These are phyloP conservation scores for Fusarium chaquense DNA, from an alignment of 2,329 filamentous ascomycete genomes.

Conservation along the genomic window DNA sequence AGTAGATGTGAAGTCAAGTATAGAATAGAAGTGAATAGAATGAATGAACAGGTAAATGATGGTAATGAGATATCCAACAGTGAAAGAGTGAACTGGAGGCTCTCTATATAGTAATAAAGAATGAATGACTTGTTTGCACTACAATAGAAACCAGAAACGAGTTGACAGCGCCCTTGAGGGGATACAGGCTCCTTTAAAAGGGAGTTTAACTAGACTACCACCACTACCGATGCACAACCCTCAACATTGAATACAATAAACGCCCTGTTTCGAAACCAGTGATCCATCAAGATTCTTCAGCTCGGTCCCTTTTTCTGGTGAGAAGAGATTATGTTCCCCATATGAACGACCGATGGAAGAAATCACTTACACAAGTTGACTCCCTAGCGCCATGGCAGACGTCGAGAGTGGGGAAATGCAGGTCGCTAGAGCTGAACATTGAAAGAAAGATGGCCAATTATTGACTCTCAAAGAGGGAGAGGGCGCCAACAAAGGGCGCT, in stretches of 20 bases:
- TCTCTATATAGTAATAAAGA: constrained; percentile 34
- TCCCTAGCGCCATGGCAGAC: constrained; percentile 11
- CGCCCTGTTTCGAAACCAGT: constrained; percentile 6
- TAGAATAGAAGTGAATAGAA: constrained; percentile 11
- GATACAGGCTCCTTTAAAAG: constrained; percentile 38
- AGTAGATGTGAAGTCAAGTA: neutral
- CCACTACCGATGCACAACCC: constrained; percentile 15
- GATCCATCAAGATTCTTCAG: neutral
- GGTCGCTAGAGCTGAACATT: constrained; percentile 25
- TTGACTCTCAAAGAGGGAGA: constrained; percentile 19
- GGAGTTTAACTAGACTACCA: constrained; percentile 10
- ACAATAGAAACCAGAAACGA: constrained; percentile 7
- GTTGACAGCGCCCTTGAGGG: constrained; percentile 8
- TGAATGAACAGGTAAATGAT: constrained; percentile 1
- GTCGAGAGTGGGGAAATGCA: constrained; percentile 24
- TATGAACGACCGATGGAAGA: constrained; percentile 9
- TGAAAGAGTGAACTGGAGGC: constrained; percentile 34
- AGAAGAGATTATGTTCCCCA: constrained; percentile 27
- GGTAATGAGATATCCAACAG: constrained; percentile 10
- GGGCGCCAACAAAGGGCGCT: constrained; percentile 27
- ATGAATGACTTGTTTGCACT: constrained; percentile 9
- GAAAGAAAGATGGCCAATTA: constrained; percentile 31
- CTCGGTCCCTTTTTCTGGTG: constrained; percentile 17
- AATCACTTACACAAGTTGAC: constrained; percentile 24
- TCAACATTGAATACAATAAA: constrained; percentile 34